Evolutionary conservation across 2,329 filamentous ascomycete species (phyloP), one percentile per base, ranked within the genome.

Genomic region (Fusarium robinianum): DNA sequence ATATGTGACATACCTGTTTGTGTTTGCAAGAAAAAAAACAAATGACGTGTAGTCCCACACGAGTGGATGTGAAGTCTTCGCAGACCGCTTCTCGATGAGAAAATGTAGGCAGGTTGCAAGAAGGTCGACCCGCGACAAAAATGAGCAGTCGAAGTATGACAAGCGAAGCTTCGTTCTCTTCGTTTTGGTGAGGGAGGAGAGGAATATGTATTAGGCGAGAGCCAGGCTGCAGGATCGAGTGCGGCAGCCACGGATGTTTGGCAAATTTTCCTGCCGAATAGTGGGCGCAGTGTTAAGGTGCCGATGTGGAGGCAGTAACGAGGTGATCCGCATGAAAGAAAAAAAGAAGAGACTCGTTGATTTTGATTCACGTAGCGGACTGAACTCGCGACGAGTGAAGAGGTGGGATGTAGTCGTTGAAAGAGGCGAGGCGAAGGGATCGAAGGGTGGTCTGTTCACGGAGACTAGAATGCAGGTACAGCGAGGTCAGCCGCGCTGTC

Each of bases 401-500:
- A 57, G 46, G 52, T 34, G 50, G 51, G 52, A 53, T 49, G 45
- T 54, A 38, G 49, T 48, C 43, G 52, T 60, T 46, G 34, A 51
- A 30, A 51, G 41, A 33, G 21, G 34, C 41, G 35, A 44, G 25
- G 23, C 30, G 49, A 57, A 49, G 53, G 58, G 58, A 60, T 61
- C 57, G 55, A 46, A 52, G 53, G 49, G 59, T 62, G 59, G 58
- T 62, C 59, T 62, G 59, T 62, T 62, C 61, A 52, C 56, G 51
- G 38, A 22, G 43, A 47, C 44, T 59, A 63, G 58, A 40, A 62
- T 55, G 57, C 60, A 62, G 58, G 61, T 61, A 58, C 60, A 53
- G 41, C 49, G 46, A 46, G 48, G 58, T 62, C 54, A 59, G 49
- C 50, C 50, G 54, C 53, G 53, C 41, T 23, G 45, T 45, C 37